Percentiles rank a stretch among this genome's conserved stretches.
Evolutionary conservation across 176 grass and related monocot genomes (phyloP).

Genomic region (Elaeis guineensis): DNA sequence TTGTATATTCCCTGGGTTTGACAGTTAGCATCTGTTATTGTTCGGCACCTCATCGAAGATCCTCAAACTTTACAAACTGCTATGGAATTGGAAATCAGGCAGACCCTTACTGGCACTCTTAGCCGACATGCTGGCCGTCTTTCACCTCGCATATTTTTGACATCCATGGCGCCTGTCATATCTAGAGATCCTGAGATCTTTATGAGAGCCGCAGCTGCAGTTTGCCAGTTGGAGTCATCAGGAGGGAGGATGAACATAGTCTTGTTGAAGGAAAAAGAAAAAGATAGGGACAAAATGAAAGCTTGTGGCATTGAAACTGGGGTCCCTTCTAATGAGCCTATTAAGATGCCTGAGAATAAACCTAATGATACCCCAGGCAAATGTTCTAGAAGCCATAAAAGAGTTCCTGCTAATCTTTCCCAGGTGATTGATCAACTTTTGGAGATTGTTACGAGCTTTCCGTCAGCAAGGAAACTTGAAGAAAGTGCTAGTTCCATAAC

Average conservation of each 20-base stretch:
- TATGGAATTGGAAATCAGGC: slow-evolving; percentile 77
- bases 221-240: slow-evolving; percentile 68
- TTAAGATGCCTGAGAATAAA: slow-evolving; percentile 46
- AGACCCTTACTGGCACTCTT: slow-evolving; percentile 33
- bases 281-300: slow-evolving; percentile 54
- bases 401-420: slow-evolving; percentile 44
- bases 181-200: slow-evolving; percentile 62
- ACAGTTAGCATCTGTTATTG: slow-evolving; percentile 74
- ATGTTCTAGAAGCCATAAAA: slow-evolving; percentile 50
- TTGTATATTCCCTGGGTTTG: slow-evolving; percentile 67
- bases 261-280: slow-evolving; percentile 79
- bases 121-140: slow-evolving; percentile 28
- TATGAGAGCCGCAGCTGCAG: slow-evolving; percentile 64
- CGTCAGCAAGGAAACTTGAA: slow-evolving; percentile 28
- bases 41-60: slow-evolving; percentile 75
- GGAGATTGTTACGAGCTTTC: slow-evolving; percentile 66
- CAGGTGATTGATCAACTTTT: slow-evolving; percentile 71
- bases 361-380: slow-evolving; percentile 44
- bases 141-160: slow-evolving; percentile 54
- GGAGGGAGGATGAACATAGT: slow-evolving; percentile 52
- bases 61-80: slow-evolving; percentile 62
- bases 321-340: slow-evolving; percentile 32
- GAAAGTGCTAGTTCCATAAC: slow-evolving; percentile 20
- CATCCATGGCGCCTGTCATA: slow-evolving; percentile 55
- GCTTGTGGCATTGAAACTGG: slow-evolving; percentile 27